These are phyloP conservation scores for Rhizoclosmatium globosum DNA, from an alignment of 192 early-diverging fungal species.

Conservation along the genomic window DNA sequence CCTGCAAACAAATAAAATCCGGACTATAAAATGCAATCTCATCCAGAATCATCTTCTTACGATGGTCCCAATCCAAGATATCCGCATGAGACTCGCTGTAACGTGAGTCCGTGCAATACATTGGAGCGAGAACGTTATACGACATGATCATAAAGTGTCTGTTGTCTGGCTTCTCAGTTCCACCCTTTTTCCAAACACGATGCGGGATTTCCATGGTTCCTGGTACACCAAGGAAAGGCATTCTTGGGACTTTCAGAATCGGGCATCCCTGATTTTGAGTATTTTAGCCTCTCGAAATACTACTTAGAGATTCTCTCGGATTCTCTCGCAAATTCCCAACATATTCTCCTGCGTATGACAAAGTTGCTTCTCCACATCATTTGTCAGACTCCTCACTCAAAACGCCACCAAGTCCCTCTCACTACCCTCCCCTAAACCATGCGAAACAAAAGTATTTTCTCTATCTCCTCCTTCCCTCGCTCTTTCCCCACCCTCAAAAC, in stretches of 20 bases:
- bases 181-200: conserved; percentile 49
- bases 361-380: too few species aligned
- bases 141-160: conserved; percentile 55
- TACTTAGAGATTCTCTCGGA: too few species aligned
- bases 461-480: too few species aligned
- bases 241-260: conserved; percentile 35
- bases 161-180: conserved; percentile 41
- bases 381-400: too few species aligned
- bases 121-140: conserved; percentile 56
- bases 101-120: conserved; percentile 51
- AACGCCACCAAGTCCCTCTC: too few species aligned
- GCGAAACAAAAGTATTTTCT: too few species aligned
- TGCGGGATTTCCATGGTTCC: conserved; percentile 47
- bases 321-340: too few species aligned
- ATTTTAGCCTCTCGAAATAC: not conserved
- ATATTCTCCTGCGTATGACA: too few species aligned
- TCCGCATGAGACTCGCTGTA: conserved; percentile 33
- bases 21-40: conserved; percentile 51
- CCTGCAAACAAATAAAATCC: conserved; percentile 59
- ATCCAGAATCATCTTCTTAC: conserved; percentile 46
- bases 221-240: conserved; percentile 31
- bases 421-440: too few species aligned
- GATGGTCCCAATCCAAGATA: conserved; percentile 48
- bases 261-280: conserved; percentile 27
- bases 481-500: not conserved